phyloP scores from a whole-genome alignment of 768 basidiomycete species.

The Chlorophyllum brunneum region DNA sequence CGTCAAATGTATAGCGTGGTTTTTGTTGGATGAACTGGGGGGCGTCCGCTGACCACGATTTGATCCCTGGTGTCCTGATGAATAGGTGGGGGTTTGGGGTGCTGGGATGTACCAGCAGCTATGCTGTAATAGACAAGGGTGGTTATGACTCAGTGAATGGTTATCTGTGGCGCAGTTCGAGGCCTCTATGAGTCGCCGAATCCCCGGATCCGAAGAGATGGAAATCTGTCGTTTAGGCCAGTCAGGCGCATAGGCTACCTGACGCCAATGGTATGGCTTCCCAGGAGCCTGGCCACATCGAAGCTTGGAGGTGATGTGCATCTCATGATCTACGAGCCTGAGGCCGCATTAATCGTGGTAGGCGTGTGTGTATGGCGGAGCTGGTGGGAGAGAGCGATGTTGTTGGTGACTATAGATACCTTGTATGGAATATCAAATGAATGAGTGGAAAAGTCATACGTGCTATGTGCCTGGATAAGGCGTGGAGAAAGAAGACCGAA shows the following conservation, averaged over 20 bases:
- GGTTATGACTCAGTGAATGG: not conserved
- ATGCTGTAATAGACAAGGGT: not conserved
- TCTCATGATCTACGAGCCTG: not conserved
- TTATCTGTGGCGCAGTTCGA: not conserved
- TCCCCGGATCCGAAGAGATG: not conserved
- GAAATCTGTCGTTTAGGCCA: not conserved
- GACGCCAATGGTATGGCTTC: not conserved
- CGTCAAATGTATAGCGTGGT: not conserved
- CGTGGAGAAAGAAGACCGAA: not conserved
- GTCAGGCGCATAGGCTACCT: not conserved
- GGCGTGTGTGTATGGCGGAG: not conserved
- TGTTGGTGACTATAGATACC: not conserved
- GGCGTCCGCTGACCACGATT: not conserved
- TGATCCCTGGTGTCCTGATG: not conserved
- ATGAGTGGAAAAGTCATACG: not conserved
- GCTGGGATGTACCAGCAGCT: not conserved
- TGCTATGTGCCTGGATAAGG: constrained; percentile 2
- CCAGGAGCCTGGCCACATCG: constrained; percentile 1
- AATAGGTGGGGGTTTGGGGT: not conserved
- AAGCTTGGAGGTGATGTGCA: not conserved
- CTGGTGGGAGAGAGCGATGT: not conserved
- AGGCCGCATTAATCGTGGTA: not conserved
- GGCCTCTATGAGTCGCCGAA: not conserved
- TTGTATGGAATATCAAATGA: not conserved
- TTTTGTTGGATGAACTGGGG: not conserved